Percentiles rank a stretch among this genome's conserved stretches.
phyloP scores from a whole-genome alignment of 768 basidiomycete genomes.

The Hirschioporus abietinus region DNA sequence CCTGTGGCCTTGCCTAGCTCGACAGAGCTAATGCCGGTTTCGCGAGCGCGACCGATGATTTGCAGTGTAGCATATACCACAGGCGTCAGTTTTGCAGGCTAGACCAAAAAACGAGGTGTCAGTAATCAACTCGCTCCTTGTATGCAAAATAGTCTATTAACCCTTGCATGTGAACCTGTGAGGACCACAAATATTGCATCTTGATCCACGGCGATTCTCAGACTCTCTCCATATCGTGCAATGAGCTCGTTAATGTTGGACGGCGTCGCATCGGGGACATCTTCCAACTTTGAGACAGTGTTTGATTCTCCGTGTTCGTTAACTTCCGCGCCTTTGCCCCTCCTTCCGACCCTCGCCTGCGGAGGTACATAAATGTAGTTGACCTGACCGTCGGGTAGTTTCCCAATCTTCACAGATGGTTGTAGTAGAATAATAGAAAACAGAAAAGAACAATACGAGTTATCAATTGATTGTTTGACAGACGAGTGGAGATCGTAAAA shows the following conservation, averaged over 20 bases:
- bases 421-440: slow-evolving; percentile 78
- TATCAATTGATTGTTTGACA: slow-evolving; percentile 58
- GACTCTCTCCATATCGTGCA: slow-evolving; percentile 48
- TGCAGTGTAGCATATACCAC: slow-evolving; percentile 85
- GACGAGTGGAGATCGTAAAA: slow-evolving; percentile 47
- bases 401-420: slow-evolving; percentile 72
- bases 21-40: slow-evolving; percentile 71
- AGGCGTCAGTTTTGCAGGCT: slow-evolving; percentile 78
- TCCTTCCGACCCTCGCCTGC: slow-evolving; percentile 60
- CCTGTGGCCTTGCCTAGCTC: slow-evolving; percentile 70
- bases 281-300: slow-evolving; percentile 36
- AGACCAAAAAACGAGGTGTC: slow-evolving; percentile 13
- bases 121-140: neutral
- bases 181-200: slow-evolving; percentile 73
- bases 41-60: slow-evolving; percentile 75
- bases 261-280: slow-evolving; percentile 51
- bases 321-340: slow-evolving; percentile 51
- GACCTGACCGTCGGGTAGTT: slow-evolving; percentile 48
- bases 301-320: slow-evolving; percentile 30
- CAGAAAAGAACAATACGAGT: slow-evolving; percentile 70
- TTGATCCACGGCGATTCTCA: slow-evolving; percentile 73
- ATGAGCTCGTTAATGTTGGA: slow-evolving; percentile 53
- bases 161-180: slow-evolving; percentile 81
- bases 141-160: slow-evolving; percentile 31
- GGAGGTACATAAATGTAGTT: slow-evolving; percentile 78